Base-by-base conservation (phyloP, 75 land plant species). In the Cunninghamia lanceolata region DNA sequence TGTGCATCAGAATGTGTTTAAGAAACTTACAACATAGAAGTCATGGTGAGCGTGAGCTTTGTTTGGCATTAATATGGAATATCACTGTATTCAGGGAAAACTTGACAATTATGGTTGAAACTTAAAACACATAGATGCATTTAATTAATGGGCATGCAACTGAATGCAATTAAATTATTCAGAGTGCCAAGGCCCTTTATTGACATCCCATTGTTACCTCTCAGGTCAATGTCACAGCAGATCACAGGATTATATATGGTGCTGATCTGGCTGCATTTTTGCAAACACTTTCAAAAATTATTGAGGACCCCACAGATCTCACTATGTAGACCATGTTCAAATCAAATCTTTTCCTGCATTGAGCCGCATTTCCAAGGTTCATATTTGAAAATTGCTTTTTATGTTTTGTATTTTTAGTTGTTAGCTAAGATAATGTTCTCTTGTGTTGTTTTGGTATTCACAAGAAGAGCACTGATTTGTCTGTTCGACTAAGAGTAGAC, bases 211-310 rank as follows among this genome's bases (percentile, higher is more conserved):
- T 88, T 54, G 42, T 47, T 76, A 36, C 81, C 43, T 16, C 91
- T 68, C 92, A 95, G 97, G 96, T 95, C 85, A 95, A 95, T 92
- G 94, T 95, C 25, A 95, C 97, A 40, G 97, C 97, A 50, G 97
- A 95, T 86, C 97, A 95, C 85, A 94, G 97, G n/a, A 92, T 95
- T 4, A 94, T 95, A 28, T 95, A 95, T 86, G 97, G 97, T 56
- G 93, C 95, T 59, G 97, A 95, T 87, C 85, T 95, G 81, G 97
- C 97, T 63, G 83, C 94, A 16, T 95, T 95, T 88, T 88, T 95
- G 92, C 96, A 95, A 89, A 95, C 97, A 47, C 85, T 95, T n/a
- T 89, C 97, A 9, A 87, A 91, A 82, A 93, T 94, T 56, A 92
- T 95, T 21, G 97, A 95, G 85, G 93, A 95, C 74, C 97, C 97